Conservation (phyloP, 2,329 filamentous ascomycete species). For the Coniochaeta sp. region DNA sequence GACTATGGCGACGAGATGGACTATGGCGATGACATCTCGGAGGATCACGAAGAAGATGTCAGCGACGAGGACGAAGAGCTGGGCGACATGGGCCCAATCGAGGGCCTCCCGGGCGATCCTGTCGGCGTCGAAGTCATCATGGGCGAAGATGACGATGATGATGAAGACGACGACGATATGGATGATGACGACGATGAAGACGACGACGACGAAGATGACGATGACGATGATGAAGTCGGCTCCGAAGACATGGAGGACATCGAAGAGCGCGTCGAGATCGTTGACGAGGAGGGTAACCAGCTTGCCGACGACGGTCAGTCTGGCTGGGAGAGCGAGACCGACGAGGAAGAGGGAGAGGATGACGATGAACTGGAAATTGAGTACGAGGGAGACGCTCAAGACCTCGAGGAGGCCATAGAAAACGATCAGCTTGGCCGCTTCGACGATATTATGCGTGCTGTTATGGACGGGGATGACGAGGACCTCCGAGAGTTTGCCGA, state of each 20-base stretch:
- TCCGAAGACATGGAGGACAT: conserved; percentile 46
- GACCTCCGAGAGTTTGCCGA: conserved; percentile 46
- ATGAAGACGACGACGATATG: conserved; percentile 47
- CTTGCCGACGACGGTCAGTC: conserved; percentile 43
- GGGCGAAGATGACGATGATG: conserved; percentile 59
- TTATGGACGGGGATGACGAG: conserved; percentile 38
- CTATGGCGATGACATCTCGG: conserved; percentile 70
- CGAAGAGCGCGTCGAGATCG: conserved; percentile 47
- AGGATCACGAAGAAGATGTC: conserved; percentile 77
- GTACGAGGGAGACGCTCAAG: conserved; percentile 49
- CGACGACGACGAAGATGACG: conserved; percentile 52
- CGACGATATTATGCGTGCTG: conserved; percentile 48
- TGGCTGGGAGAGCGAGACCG: conserved; percentile 21
- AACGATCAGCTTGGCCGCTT: conserved; percentile 31
- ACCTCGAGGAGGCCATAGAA: conserved; percentile 45
- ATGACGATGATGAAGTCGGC: conserved; percentile 42
- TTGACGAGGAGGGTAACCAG: conserved; percentile 55
- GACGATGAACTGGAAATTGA: conserved; percentile 34
- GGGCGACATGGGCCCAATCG: conserved; percentile 77
- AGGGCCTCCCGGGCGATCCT: conserved; percentile 59
- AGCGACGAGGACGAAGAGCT: conserved; percentile 85
- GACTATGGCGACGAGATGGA: conserved; percentile 92
- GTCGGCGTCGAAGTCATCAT: conserved; percentile 71
- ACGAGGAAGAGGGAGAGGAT: conserved; percentile 36
- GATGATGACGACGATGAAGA: conserved; percentile 54